phyloP scores from a whole-genome alignment of 495 filamentous ascomycete species.

The Aspergillus egyptiacus region DNA sequence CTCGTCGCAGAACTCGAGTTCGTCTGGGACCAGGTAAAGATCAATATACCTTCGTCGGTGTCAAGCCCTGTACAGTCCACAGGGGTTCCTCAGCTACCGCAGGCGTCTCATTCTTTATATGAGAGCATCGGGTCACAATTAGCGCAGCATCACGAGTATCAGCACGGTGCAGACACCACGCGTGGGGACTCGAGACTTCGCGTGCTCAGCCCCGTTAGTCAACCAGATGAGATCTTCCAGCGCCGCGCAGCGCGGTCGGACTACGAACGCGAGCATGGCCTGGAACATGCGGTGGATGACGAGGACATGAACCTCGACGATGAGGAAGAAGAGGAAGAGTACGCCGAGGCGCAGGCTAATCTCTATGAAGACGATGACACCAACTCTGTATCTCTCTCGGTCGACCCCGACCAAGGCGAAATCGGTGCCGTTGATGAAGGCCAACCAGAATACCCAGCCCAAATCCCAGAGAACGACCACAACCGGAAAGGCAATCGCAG shows the following conservation, averaged over 20 bases:
- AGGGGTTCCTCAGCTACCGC: constrained; percentile 32
- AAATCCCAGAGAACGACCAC: constrained; percentile 7
- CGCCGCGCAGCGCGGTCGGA: constrained; percentile 27
- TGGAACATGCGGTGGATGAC: constrained; percentile 1
- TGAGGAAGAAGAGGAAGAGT: constrained; percentile 43
- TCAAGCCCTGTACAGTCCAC: constrained; percentile 37
- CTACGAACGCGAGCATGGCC: constrained; percentile 22
- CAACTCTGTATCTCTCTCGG: constrained; percentile 26
- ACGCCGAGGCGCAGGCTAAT: constrained; percentile 36
- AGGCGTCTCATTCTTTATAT: constrained; percentile 22
- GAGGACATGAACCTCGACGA: constrained; percentile 28
- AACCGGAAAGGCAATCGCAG: constrained; percentile 14
- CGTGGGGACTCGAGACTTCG: constrained; percentile 44
- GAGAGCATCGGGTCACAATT: constrained; percentile 32
- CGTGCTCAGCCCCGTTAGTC: constrained; percentile 73
- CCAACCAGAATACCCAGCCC: constrained; percentile 16
- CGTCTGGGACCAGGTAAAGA: constrained; percentile 96
- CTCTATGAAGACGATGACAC: constrained; percentile 34
- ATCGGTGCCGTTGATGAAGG: background rate
- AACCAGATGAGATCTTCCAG: constrained; percentile 64
- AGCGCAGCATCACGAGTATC: constrained; percentile 24
- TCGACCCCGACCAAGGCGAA: constrained; percentile 17
- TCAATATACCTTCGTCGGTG: constrained; percentile 61
- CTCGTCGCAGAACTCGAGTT: constrained; percentile 94
- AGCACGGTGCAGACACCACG: constrained; percentile 13